These are phyloP conservation scores for Beta macrorhiza DNA, from an alignment of 179 eudicot species.

Conservation along the genomic window DNA sequence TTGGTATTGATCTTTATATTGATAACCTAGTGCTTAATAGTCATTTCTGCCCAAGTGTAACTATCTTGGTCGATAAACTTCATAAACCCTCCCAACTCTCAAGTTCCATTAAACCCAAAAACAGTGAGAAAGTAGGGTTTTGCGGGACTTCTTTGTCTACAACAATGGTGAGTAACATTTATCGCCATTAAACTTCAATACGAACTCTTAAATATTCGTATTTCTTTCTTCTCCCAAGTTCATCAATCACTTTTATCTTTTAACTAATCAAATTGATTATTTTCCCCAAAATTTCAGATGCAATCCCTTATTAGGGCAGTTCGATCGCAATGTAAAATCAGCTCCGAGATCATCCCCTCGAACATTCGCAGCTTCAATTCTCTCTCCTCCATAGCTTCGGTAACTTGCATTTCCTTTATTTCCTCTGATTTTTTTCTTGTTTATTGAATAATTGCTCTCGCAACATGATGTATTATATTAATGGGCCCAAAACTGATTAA, in stretches of 20 bases:
- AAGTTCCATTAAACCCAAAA: too few relatives aligned
- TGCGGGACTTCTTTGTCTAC: too few relatives aligned
- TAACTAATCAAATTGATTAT: neutral
- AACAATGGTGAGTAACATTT: neutral
- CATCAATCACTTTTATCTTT: neutral
- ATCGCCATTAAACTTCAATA: neutral
- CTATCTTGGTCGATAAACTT: too few relatives aligned
- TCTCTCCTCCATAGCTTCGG: constrained; percentile 20
- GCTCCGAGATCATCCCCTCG: constrained; percentile 19
- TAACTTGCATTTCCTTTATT: neutral
- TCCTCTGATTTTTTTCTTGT: neutral
- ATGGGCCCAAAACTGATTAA: neutral
- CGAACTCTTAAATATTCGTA: neutral
- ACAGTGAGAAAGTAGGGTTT: too few relatives aligned
- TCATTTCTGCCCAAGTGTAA: too few relatives aligned
- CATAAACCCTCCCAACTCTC: too few relatives aligned
- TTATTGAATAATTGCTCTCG: neutral
- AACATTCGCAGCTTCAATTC: constrained; percentile 24
- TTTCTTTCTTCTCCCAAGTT: neutral
- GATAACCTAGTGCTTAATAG: too few relatives aligned
- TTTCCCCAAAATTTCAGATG: constrained; percentile 17
- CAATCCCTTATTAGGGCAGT: constrained; percentile 34
- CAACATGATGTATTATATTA: neutral
- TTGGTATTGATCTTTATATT: too few relatives aligned
- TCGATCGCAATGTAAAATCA: constrained; percentile 31